Evolutionary conservation across 352 stramenopile species (phyloP), one percentile per base, ranked within the genome.

Genomic region (Phytophthora megakarya): DNA sequence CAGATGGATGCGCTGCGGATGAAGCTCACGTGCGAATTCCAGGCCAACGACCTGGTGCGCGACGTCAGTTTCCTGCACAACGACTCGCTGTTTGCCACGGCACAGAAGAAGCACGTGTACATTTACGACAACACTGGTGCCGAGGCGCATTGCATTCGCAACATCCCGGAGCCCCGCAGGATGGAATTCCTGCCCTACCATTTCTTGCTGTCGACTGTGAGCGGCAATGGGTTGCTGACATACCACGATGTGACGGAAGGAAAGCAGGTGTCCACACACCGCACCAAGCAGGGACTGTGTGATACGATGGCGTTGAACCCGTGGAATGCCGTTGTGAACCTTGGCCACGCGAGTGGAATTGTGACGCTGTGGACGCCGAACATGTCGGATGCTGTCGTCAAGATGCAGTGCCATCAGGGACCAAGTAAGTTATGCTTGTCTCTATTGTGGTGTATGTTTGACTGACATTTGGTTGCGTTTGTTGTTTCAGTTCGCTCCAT

Each of bases 111-210:
- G 76, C 97, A 99, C 75, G 92, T 98, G 49, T 99, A 97, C 76
- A 99, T 99, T 70, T 99, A 99, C 78, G 97, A 99, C 82, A 90
- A 89, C 70, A 89, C 95, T 11, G 98, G 98, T 13, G 90, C 91
- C 13, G 98, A 99, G 81, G 88, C 99, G 32, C 98, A 99, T 78
- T 96, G 95, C 57, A 86, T 99, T 57, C 88, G 90, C 22, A 78
- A 95, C 11, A 92, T 99, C 55, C 78, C 89, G 25, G 90, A 98
- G 71, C 95, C 97, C 0, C 82, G 93, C 26, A 81, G 77, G 28
- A 82, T 99, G 69, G 86, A 98, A 72, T 99, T 99, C 72, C 80
- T 99, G 45, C 97, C 97, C 5, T 98, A 99, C 81, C 97, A 99
- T 76, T 99, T 99, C 70, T 62, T 99, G 65, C 86, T 99, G 40